Base-by-base conservation (phyloP, 305 asterid genomes). In the Solanum hybrid region DNA sequence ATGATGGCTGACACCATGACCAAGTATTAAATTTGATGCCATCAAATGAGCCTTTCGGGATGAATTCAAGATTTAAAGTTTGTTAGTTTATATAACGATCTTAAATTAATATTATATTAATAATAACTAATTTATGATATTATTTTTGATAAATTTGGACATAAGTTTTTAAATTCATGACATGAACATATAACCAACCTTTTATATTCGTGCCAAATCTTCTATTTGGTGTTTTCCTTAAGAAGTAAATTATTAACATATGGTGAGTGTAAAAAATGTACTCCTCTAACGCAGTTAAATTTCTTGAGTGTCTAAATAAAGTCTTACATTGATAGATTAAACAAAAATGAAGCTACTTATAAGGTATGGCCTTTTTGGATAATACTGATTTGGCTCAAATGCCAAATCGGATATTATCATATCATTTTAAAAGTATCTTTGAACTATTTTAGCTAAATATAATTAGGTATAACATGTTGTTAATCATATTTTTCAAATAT, bases 1-100 rank as follows among this genome's bases (percentile, higher is more conserved):
- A 13, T 85, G 88, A 85, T 85, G 77, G 77, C 67, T 22, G 35
- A 57, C 77, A 85, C 76, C 22, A 57, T 57, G n/a, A 33, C 12
- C 29, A 85, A 31, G 4, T 51, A 20, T 85, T 57, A 57, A 85
- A 1, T 51, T 51, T 51, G 46, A 85, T 51, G 36, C 29, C 75
- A 46, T 46, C 22, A 20, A 84, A 84, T 16, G 71, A 82, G 57
- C 71, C 26, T 82, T 80, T 31, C 14, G 0, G 24, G 0, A 28
- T 26, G 4, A 26, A 71, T 26, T 71, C 16, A 71, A 5, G 8
- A 73, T 73, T 73, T 73, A 73, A 28, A 3, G 0, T 28, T 28
- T 28, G 4, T 73, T 3, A 1, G 0, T 73, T 73, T 69, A 6
- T 12, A 26, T 0, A 73, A 26, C 0, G 0, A 73, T 26, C 2